These are phyloP conservation scores for Fraxinus cuspidata DNA, from an alignment of 257 asterid species.

Conservation along the genomic window DNA sequence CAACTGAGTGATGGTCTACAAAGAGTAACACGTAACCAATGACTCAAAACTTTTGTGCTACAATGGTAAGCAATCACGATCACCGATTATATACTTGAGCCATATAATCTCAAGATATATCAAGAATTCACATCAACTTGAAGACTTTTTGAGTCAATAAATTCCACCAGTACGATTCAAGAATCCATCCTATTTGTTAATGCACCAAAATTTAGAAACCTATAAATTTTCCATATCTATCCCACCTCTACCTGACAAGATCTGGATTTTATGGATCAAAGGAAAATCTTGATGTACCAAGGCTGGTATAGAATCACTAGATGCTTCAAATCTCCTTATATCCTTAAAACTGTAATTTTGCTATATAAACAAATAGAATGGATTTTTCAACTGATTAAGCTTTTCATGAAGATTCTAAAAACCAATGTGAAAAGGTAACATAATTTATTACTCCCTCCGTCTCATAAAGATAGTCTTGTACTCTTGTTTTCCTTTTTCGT, in stretches of 20 bases:
- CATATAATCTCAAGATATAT: background rate
- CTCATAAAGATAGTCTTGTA: no score
- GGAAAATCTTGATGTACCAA: background rate
- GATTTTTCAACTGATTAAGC: background rate
- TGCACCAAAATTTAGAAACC: background rate
- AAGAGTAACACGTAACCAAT: background rate
- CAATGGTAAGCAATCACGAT: background rate
- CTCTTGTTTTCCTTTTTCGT: no score
- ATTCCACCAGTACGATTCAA: background rate
- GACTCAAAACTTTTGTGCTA: background rate
- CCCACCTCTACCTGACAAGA: background rate
- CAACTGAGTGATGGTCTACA: background rate
- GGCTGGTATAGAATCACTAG: background rate
- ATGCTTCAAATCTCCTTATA: background rate
- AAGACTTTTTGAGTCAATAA: background rate
- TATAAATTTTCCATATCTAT: background rate
- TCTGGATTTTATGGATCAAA: background rate
- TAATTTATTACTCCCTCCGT: background rate
- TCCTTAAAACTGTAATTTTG: background rate
- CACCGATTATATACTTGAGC: background rate
- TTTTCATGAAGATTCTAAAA: background rate
- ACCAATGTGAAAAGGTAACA: background rate
- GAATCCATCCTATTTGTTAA: background rate
- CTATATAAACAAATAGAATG: background rate
- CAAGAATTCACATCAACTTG: background rate